Percentiles rank a stretch among this genome's conserved stretches.
These are phyloP conservation scores for Barbarea vulgaris DNA, from an alignment of 345 rosid genomes.

Conservation along the genomic window DNA sequence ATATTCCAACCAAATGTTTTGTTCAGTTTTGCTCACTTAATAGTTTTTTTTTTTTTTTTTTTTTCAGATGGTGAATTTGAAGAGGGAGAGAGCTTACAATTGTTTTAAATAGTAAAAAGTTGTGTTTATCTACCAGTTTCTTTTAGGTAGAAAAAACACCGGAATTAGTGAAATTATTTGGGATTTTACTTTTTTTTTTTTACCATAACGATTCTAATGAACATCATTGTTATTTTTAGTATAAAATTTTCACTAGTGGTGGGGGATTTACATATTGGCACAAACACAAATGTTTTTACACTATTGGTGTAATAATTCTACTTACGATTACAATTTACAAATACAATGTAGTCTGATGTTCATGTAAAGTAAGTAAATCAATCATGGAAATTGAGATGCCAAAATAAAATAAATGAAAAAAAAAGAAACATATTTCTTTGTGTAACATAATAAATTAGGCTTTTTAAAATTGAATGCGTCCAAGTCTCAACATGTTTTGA, in stretches of 20 bases:
- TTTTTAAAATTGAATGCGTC: neutral
- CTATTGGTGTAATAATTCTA: slow-evolving; percentile 5
- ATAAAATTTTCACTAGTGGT: slow-evolving; percentile 11
- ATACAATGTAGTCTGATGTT: neutral
- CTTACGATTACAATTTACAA: slow-evolving; percentile 1
- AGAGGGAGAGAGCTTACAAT: slow-evolving; percentile 26
- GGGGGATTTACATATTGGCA: slow-evolving; percentile 1
- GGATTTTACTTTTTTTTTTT: neutral
- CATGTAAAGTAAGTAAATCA: neutral
- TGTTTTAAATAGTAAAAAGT: slow-evolving; percentile 1
- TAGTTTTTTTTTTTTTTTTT: no score
- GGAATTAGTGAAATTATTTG: slow-evolving; percentile 14
- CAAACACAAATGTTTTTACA: neutral
- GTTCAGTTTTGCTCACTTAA: no score
- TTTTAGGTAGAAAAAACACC: slow-evolving; percentile 24
- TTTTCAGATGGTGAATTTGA: slow-evolving; percentile 18
- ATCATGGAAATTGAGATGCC: neutral
- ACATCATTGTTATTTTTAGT: slow-evolving; percentile 21
- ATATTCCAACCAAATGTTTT: neutral
- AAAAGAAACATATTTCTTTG: neutral
- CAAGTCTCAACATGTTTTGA: neutral
- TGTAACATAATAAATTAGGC: neutral
- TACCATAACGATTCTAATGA: slow-evolving; percentile 20
- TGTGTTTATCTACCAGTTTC: slow-evolving; percentile 17
- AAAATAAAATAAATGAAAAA: neutral